phyloP scores from a whole-genome alignment of 192 early-diverging fungal genomes.

The Umbelopsis sp. region DNA sequence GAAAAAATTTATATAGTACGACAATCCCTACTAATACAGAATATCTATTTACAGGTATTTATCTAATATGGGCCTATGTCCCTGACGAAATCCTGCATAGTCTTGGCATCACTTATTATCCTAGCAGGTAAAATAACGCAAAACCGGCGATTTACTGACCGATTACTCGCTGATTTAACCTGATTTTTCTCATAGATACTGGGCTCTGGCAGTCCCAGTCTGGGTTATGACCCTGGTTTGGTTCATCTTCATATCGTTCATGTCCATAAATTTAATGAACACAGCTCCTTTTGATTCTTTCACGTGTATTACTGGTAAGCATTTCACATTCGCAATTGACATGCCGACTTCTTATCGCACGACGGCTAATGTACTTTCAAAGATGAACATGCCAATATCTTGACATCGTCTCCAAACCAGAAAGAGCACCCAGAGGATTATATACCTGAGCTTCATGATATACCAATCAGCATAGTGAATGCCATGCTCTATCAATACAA shows the following conservation, averaged over 20 bases:
- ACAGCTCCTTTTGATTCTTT: conserved; percentile 77
- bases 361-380: conserved; percentile 7
- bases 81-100: conserved; percentile 73
- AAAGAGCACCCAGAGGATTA: conserved; percentile 52
- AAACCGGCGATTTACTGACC: neutral
- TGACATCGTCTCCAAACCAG: conserved; percentile 42
- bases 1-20: neutral
- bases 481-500: conserved; percentile 65
- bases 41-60: conserved; percentile 49
- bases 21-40: no score
- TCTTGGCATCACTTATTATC: conserved; percentile 84
- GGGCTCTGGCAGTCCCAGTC: conserved; percentile 82
- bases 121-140: conserved; percentile 60
- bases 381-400: conserved; percentile 60
- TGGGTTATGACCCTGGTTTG: conserved; percentile 75
- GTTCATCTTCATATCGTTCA: conserved; percentile 75
- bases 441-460: conserved; percentile 65
- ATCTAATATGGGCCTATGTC: conserved; percentile 83
- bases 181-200: conserved; percentile 54
- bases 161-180: neutral
- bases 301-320: conserved; percentile 71
- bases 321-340: conserved; percentile 15
- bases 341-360: neutral
- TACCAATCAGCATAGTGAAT: conserved; percentile 74
- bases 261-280: conserved; percentile 77